These are phyloP conservation scores for Termitomyces sp. DNA, from an alignment of 768 basidiomycete genomes.

Conservation along the genomic window DNA sequence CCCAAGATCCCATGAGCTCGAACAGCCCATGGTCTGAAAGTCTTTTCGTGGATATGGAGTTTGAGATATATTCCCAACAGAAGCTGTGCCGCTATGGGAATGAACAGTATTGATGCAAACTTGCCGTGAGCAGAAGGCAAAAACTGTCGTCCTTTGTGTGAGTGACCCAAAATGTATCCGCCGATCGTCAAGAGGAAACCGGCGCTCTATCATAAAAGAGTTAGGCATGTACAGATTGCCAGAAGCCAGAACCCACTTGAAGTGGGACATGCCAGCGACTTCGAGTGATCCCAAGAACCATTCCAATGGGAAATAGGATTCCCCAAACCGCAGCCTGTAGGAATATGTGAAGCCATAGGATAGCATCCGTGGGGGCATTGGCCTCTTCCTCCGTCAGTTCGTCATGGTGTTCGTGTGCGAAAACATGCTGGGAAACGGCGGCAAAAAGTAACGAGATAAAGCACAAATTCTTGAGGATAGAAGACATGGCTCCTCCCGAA, in stretches of 20 bases:
- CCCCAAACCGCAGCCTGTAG: conserved; percentile 84
- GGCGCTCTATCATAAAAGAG: conserved; percentile 39
- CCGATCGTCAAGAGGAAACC: conserved; percentile 68
- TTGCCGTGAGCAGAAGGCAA: conserved; percentile 68
- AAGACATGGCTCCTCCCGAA: conserved; percentile 5
- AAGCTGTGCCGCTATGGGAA: conserved; percentile 66
- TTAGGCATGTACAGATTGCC: not conserved
- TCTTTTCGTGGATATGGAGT: conserved; percentile 81
- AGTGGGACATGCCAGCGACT: conserved; percentile 91
- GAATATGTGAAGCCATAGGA: conserved; percentile 80
- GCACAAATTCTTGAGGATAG: conserved; percentile 2
- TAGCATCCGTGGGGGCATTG: conserved; percentile 66
- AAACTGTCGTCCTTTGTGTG: conserved; percentile 81
- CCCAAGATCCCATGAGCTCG: conserved; percentile 75
- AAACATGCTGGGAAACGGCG: conserved; percentile 14
- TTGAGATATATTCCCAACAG: conserved; percentile 85
- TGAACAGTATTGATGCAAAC: conserved; percentile 61
- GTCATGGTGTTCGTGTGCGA: conserved; percentile 65
- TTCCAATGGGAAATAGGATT: conserved; percentile 79
- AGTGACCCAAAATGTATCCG: conserved; percentile 81
- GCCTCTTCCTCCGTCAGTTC: conserved; percentile 59
- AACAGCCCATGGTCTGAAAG: conserved; percentile 69
- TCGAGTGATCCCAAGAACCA: conserved; percentile 71
- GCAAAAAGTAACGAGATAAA: conserved; percentile 8
- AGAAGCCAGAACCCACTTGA: conserved; percentile 47